Evolutionary conservation across 2,329 filamentous ascomycete species (phyloP).

Genomic region (Ramularia collo-cygni): DNA sequence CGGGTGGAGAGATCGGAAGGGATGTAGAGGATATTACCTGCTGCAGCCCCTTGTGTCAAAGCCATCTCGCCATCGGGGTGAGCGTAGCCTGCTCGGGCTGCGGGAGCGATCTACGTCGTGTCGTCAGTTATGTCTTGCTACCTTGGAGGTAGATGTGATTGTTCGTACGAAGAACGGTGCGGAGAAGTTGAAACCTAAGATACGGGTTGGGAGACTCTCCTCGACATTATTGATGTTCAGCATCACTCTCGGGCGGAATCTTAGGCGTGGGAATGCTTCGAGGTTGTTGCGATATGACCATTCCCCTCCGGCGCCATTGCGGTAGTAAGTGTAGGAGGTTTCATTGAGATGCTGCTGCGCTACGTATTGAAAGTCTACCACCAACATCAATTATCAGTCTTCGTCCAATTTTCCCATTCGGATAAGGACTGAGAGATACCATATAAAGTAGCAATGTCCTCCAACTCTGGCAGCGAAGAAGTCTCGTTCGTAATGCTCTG

Average conservation of each 20-base stretch:
- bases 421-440: too few relatives aligned
- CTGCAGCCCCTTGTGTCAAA: constrained; percentile 44
- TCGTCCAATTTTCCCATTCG: too few relatives aligned
- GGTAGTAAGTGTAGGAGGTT: constrained; percentile 22
- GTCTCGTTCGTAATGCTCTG: constrained; percentile 1
- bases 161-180: constrained; percentile 93
- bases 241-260: constrained; percentile 15
- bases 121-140: too few relatives aligned
- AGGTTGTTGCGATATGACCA: constrained; percentile 26
- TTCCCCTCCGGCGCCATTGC: constrained; percentile 23
- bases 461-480: constrained; percentile 10
- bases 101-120: constrained; percentile 81
- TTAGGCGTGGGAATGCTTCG: constrained; percentile 20
- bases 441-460: too few relatives aligned
- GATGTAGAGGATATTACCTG: constrained; percentile 47
- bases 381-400: too few relatives aligned
- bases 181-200: constrained; percentile 75
- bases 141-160: too few relatives aligned
- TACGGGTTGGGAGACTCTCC: constrained; percentile 54
- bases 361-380: constrained; percentile 15
- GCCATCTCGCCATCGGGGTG: constrained; percentile 38
- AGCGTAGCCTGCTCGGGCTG: constrained; percentile 85
- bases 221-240: constrained; percentile 22
- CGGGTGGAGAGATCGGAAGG: constrained; percentile 32
- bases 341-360: constrained; percentile 12